phyloP scores from a whole-genome alignment of 805 yeast genomes.

The Suhomyces sp. region DNA sequence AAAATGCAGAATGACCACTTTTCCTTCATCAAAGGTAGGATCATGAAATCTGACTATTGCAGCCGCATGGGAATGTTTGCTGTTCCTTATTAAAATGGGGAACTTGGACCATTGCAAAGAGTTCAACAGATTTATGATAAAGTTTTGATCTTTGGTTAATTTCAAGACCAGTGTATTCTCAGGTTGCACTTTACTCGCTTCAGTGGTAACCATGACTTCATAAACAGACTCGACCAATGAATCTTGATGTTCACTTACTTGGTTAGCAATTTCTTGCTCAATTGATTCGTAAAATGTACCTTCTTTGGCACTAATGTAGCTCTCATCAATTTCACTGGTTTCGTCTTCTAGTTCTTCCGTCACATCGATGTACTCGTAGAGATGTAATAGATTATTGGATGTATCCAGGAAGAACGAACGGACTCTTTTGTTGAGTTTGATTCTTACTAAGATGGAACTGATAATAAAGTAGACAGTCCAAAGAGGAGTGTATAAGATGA shows the following conservation, averaged over 20 bases:
- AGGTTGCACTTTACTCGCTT: conserved; percentile 2
- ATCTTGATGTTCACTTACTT: conserved; percentile 4
- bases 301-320: background rate
- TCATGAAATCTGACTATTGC: conserved; percentile 64
- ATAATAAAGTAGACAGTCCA: conserved; percentile 61
- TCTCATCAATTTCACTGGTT: background rate
- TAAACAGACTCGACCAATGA: conserved; percentile 37
- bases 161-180: conserved; percentile 23
- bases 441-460: conserved; percentile 36
- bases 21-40: conserved; percentile 63
- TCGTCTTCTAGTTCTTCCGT: conserved; percentile 9
- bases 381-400: conserved; percentile 25
- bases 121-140: conserved; percentile 59
- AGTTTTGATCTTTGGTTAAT: conserved; percentile 44
- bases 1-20: conserved; percentile 65
- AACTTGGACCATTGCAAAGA: conserved; percentile 63
- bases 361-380: conserved; percentile 24
- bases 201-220: conserved; percentile 51
- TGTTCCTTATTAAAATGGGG: conserved; percentile 65
- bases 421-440: conserved; percentile 30
- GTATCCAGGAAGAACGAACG: conserved; percentile 25
- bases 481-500: conserved; percentile 57
- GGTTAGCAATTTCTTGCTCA: conserved; percentile 17
- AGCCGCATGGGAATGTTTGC: conserved; percentile 77
- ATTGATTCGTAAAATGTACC: conserved; percentile 10